Evolutionary conservation across 1,139 yeast genomes (phyloP), one percentile per base, ranked within the genome.

Genomic region (Petasospora rhodanensis): DNA sequence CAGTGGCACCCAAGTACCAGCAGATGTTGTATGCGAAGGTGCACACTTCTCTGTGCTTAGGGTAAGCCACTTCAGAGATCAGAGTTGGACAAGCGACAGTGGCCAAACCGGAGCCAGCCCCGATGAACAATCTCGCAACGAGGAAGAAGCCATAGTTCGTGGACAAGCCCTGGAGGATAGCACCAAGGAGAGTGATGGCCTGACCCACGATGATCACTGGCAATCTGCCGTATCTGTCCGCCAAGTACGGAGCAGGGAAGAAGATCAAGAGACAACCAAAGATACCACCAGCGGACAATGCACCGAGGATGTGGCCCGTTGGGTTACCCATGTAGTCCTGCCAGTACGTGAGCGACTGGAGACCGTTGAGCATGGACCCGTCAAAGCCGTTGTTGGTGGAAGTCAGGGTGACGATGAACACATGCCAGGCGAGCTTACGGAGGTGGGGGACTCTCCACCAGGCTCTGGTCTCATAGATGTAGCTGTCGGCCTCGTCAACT

Each of bases 341-440:
- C 71, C 72, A 68, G 11, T 42, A 27, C 1, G 41, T 38, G 28
- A 70, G 51, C 8, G 69, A 55, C 45, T 71, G 76, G 26, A 73
- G 55, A 25, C 73, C 73, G 45, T 71, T 72, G 53, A 71, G 52
- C 61, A 71, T 56, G 7, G 71, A 64, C 14, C 73, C 72, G 53
- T 72, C 77, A 41, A 61, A 72, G 9, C 78, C 76, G 32, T 58
- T 61, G 40, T 62, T 66, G 17, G 73, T 64, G 16, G 72, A 21
- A 6, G 14, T 12, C 14, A 62, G 18, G 8, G 26, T 28, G 22
- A 22, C 9, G 22, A 23, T 13, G 17, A 25, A 20, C 7, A 17
- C 14, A 14, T 21, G 12, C 23, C 23, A 21, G 12, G 23, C 23
- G 23, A 21, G 23, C 14, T n/a, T n/a, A n/a, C n/a, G n/a, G n/a